These are phyloP conservation scores for Eucalyptus caleyi DNA, from an alignment of 345 rosid genomes.

Conservation along the genomic window DNA sequence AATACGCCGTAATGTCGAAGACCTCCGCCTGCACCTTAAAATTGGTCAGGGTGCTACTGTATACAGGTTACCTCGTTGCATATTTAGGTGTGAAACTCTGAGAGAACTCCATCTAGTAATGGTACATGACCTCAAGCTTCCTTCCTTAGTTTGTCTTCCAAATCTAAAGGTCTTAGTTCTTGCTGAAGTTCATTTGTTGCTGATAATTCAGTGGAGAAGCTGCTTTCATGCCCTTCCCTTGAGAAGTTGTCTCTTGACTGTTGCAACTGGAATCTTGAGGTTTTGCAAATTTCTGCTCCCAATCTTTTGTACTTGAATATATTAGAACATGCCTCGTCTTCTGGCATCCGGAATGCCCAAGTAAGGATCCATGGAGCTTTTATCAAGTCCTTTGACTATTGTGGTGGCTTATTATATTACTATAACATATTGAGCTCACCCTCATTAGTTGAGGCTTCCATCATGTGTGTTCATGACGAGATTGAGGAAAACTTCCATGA, in stretches of 20 bases:
- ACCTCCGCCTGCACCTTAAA: background rate
- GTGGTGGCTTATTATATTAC: background rate
- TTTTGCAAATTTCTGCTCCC: background rate
- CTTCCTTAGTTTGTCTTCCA: background rate
- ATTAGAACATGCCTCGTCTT: background rate
- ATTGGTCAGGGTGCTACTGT: background rate
- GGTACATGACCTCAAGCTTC: background rate
- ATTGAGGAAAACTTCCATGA: background rate
- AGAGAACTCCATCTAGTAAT: background rate
- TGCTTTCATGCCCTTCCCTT: background rate
- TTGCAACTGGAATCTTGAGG: background rate
- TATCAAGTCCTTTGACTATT: background rate
- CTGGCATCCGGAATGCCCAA: background rate
- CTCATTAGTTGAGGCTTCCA: background rate
- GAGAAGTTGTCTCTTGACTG: background rate
- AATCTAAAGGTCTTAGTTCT: background rate
- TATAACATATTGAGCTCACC: background rate
- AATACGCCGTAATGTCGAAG: background rate
- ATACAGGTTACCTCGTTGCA: background rate
- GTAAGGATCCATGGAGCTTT: background rate
- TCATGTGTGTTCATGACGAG: background rate
- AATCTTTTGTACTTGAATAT: background rate
- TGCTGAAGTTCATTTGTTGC: background rate
- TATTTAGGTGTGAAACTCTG: background rate
- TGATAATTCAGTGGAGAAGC: background rate